Evolutionary conservation across 306 rosid genomes (phyloP), one percentile per base, ranked within the genome.

Genomic region (Cucumis cinereus): DNA sequence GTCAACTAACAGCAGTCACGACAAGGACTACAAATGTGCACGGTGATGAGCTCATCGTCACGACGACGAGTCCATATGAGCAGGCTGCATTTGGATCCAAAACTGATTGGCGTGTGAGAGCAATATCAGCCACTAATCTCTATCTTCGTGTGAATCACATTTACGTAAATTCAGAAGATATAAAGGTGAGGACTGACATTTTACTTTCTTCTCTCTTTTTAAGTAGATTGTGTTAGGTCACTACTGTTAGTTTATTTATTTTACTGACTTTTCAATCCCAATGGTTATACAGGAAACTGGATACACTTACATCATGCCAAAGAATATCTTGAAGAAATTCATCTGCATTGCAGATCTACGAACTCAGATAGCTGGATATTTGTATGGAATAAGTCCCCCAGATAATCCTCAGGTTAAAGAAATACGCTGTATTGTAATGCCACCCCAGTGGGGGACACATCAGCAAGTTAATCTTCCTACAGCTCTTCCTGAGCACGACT

Each of bases 61-160:
- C 96, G 43, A 95, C 99, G 47, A 95, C 98, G 13, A 95, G 98
- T 88, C 99, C 99, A 14, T 95, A 95, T 73, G 99, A 95, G 89
- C 96, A 90, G 87, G 85, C 90, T 79, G 96, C 92, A 43, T 92
- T 86, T 89, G 96, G 93, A 60, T 92, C 99, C 8, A 95, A 95
- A 86, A 95, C 99, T 54, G 99, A 95, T 77, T 95, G 99, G 99
- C 99, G 99, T 92, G 99, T 95, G 82, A 88, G 99, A 78, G 98
- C 99, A 74, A 95, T 95, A 86, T 95, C 98, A 8, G 96, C 99
- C 69, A 95, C 99, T 49, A 94, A 95, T 78, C 87, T 95, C 15
- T 92, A 95, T 73, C 99, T 95, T 63, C 97, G 99, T 75, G 99
- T 95, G 74, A 95, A 95, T 81, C 99, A 95, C 67, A 95, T 95